Evolutionary conservation across 257 asterid genomes (phyloP).

Genomic region (Solanum neorickii): DNA sequence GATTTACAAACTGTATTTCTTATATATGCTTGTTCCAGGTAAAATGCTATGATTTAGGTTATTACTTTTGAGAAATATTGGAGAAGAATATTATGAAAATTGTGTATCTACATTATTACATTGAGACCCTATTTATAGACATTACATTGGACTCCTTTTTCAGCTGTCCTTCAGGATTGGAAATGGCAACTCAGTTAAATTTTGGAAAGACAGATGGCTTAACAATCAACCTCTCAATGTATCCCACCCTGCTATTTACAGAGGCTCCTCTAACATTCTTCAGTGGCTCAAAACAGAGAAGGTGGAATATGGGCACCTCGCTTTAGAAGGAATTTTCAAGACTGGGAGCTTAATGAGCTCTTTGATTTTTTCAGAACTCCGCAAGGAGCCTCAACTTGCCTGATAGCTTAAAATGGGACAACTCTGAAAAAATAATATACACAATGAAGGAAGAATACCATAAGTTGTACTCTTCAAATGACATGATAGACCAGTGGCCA

Average conservation of each 20-base stretch:
- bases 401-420: neutral
- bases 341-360: neutral
- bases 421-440: neutral
- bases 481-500: neutral
- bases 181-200: neutral
- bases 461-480: neutral
- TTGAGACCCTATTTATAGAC: neutral
- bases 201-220: neutral
- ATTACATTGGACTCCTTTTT: neutral
- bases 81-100: neutral
- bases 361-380: neutral
- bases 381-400: neutral
- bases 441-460: neutral
- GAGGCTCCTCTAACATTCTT: neutral
- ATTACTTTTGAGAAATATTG: neutral
- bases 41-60: neutral
- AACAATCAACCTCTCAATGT: neutral
- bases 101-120: neutral
- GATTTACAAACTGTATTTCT: neutral
- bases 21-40: neutral
- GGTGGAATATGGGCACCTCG: neutral
- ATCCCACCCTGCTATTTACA: neutral
- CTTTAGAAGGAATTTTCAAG: neutral
- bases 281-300: neutral
- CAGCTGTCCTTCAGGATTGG: neutral